Base-by-base conservation (phyloP, 306 rosid species). In the Gynostemma pentaphyllum region DNA sequence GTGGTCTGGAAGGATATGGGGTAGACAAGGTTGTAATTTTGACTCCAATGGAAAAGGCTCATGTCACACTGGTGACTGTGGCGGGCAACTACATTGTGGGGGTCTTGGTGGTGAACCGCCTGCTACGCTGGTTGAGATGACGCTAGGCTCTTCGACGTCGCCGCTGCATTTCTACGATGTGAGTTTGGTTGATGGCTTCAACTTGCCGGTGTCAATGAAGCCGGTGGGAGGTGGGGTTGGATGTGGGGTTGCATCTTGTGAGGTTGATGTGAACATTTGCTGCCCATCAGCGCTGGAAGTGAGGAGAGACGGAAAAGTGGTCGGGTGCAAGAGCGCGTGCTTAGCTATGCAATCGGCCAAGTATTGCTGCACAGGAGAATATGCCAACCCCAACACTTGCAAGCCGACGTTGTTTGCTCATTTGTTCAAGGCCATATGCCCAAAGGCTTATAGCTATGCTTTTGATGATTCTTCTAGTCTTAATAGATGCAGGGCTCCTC, bases 1-100 rank as follows among this genome's bases (percentile, higher is more conserved):
- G n/a, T 92, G 98, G 98, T 92, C 98, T 13, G 98, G 98, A 1
- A 78, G 98, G 67, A 85, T 92, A 30, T 92, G 96, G 98, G 96
- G 87, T 0, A 79, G 98, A 69, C 96, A 88, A 36, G 98, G 91
- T 18, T 92, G 98, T 45, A 61, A 18, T 68, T 92, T 92, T 36
- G 86, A 86, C 74, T 57, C 54, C 11, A 68, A 67, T 7, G 96
- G 95, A 9, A 75, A 77, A 44, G 98, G 98, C 1, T 70, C 76
- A 2, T 92, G 98, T 34, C 65, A 62, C 62, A 88, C 96, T 0
- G 96, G 98, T 3, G 96, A 92, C 40, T 92, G 96, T 61, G 42
- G 66, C 2, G 87, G 89, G 24, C 75, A 74, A 15, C 62, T 92
- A 5, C 77, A 76, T 4, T 92, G 96, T 34, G 13, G 16, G 0